Evolutionary conservation across 139 green algal species (phyloP).

Genomic region (Microglena sp.): DNA sequence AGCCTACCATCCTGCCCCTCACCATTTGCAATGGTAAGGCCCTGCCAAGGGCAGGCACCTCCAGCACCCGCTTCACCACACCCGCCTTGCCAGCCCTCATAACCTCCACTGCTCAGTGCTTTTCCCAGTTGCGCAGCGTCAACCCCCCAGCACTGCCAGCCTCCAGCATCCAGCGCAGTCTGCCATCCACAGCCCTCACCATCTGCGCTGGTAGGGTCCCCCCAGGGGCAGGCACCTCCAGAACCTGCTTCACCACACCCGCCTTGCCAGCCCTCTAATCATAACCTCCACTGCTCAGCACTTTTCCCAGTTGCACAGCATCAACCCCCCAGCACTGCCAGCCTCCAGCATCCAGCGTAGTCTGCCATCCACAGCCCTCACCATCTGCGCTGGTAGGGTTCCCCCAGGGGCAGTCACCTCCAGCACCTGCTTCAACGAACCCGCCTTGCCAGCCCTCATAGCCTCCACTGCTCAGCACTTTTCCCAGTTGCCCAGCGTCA

Average conservation of each 20-base stretch:
- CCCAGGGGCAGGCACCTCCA: conserved; percentile 81
- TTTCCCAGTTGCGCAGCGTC: too few species aligned
- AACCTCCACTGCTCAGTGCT: too few species aligned
- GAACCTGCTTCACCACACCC: conserved; percentile 73
- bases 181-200: conserved; percentile 49
- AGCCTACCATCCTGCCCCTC: conserved; percentile 37
- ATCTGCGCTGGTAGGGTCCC: conserved; percentile 81
- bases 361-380: conserved; percentile 44
- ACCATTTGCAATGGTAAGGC: conserved; percentile 83
- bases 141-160: conserved; percentile 41
- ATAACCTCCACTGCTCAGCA: too few species aligned
- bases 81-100: conserved; percentile 68
- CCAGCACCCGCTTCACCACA: conserved; percentile 76
- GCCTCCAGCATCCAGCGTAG: conserved; percentile 50
- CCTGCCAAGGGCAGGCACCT: conserved; percentile 79
- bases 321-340: too few species aligned
- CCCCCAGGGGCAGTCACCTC: conserved; percentile 82
- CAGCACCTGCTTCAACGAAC: conserved; percentile 76
- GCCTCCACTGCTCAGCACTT: too few species aligned
- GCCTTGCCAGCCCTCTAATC: conserved; percentile 66
- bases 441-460: conserved; percentile 61
- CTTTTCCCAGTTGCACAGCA: too few species aligned
- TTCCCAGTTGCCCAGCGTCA: too few species aligned
- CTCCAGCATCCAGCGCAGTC: conserved; percentile 48
- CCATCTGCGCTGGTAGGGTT: conserved; percentile 78